Base-by-base conservation (phyloP, 345 rosid genomes). In the Stellera chamaejasme region DNA sequence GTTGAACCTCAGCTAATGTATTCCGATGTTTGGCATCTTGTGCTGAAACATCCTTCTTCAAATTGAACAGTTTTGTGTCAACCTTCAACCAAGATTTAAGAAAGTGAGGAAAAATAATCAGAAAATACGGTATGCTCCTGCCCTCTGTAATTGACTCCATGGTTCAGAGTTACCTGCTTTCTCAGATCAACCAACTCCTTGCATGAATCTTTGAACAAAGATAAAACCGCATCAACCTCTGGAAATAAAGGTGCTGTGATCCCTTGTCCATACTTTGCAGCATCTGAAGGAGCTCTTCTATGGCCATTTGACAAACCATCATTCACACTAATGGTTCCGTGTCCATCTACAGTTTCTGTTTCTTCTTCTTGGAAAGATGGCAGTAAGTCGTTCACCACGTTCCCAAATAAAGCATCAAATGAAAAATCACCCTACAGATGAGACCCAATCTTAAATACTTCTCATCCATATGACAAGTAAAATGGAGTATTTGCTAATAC, bases 21-120 rank as follows among this genome's bases (percentile, higher is more conserved):
- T 83, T 87, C 47, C 97, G 84, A 76, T 94, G 99, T 76, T 85
- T 87, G 54, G 90, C 70, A 76, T 94, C 97, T 77, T 94, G 95
- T 57, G 77, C 69, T 59, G 94, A 83, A 59, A 94, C 97, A 58
- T 90, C 99, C 68, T 85, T 87, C 82, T 88, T 90, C 55, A 94
- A 75, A 69, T 82, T 85, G 81, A 67, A 63, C 57, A 94, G 96
- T 70, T 74, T 84, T 65, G 94, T 90, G 58, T 94, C 97, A 77
- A 89, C 77, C 99, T 94, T 73, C 62, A 58, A 71, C 57, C 72
- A 69, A 69, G 43, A 74, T 53, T 12, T 14, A 26, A 10, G n/a
- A 11, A 19, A 19, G 23, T 19, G 23, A 64, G 41, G 39, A 6
- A 54, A 51, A 39, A 67, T 13, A 8, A 48, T 72, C 58, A 61